A percentile compares a stretch with the other conserved stretches of the same genome.
Conservation (phyloP, 176 grass and related monocot species). For the Lolium perenne region DNA sequence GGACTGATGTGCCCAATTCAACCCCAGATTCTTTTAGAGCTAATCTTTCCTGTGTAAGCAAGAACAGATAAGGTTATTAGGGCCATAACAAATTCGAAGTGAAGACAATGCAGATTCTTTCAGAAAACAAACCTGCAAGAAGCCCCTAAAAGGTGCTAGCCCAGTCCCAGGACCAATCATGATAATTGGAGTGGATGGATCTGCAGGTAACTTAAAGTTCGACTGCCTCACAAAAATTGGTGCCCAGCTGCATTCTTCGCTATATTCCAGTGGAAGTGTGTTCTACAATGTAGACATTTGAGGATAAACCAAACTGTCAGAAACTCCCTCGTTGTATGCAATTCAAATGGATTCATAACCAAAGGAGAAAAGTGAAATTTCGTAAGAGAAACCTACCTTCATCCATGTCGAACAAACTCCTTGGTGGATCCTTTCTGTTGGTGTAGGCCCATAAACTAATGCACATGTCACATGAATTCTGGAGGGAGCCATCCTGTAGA, state of each 20-base stretch:
- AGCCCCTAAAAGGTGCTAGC: constrained; percentile 92
- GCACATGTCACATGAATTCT: constrained; percentile 95
- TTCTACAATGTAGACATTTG: constrained; percentile 54
- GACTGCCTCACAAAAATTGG: constrained; percentile 93
- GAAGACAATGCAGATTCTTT: background rate
- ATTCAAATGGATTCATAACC: constrained; percentile 10
- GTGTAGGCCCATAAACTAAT: constrained; percentile 80
- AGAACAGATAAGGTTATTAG: constrained; percentile 12
- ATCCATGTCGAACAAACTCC: constrained; percentile 97
- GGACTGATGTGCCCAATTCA: constrained; percentile 69
- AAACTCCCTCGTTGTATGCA: constrained; percentile 11
- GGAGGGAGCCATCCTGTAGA: constrained; percentile 62
- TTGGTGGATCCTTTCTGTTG: constrained; percentile 88
- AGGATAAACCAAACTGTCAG: constrained; percentile 33
- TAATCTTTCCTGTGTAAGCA: constrained; percentile 76
- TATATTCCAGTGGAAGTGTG: constrained; percentile 79
- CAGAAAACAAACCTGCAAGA: constrained; percentile 84
- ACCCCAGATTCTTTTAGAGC: constrained; percentile 73
- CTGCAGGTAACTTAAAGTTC: constrained; percentile 85
- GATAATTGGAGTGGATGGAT: constrained; percentile 78
- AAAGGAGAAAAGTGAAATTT: background rate
- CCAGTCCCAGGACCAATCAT: constrained; percentile 99
- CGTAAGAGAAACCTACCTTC: constrained; percentile 61
- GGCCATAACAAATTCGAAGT: background rate
- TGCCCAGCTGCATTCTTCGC: constrained; percentile 88